Evolutionary conservation across 108 stramenopile species (phyloP), one percentile per base, ranked within the genome.

Genomic region (Skeletonema grethae): DNA sequence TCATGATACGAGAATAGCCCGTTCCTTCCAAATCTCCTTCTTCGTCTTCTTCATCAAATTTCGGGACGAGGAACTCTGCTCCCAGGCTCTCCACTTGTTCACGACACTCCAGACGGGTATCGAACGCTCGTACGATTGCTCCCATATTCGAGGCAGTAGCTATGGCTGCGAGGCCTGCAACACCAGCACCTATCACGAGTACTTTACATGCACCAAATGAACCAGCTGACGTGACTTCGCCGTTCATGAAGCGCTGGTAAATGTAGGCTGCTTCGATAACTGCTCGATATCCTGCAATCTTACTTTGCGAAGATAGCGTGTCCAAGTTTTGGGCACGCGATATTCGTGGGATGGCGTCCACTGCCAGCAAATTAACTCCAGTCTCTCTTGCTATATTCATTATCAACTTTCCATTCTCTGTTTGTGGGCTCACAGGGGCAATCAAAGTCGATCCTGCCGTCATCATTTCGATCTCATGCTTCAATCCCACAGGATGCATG

Each of bases 1-100:
- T 89, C 96, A 95, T 95, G 55, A 93, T 90, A 85, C 94, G 95
- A 77, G 96, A 94, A 69, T 97, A 97, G 25, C 96, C 96, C 30
- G 79, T 34, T 0, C 64, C 80, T 46, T 46, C 46, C 46, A 18
- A 18, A 10, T 46, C 46, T 13, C 86, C 90, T 20, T 86, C 90
- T 48, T 79, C 71, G n/a, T 20, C 16, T 5, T 90, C 94, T 30
- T 91, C 85, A 20, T 56, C 65, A 77, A 87, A 87, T 22, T 84
- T 58, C 3, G 84, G 72, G 25, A 84, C 69, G 8, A 97, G 77
- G 73, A 97, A 97, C 61, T 94, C 85, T 46, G 89, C 94, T 8
- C 93, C 95, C 16, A 95, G 76, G 28, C 84, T 84, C 80, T 95
- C 92, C 11, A 97, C 91, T 84, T 97, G 96, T 69, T 97, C 96